These are phyloP conservation scores for Davidsoniella australis DNA, from an alignment of 2,329 filamentous ascomycete genomes.

Conservation along the genomic window DNA sequence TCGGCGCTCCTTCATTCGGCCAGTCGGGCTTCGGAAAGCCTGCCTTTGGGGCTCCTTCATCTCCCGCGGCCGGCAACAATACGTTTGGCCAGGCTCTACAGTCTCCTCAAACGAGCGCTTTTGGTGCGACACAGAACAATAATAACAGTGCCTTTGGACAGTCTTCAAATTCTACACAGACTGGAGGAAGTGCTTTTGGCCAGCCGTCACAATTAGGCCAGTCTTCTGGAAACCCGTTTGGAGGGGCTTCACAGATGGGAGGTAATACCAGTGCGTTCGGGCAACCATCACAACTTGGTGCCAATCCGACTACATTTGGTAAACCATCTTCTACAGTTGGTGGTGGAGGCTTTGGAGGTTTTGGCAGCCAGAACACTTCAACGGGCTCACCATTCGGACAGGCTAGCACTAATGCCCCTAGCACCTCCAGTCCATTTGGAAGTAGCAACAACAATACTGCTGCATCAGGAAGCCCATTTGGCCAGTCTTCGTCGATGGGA, in stretches of 20 bases:
- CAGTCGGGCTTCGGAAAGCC: slow-evolving; percentile 10
- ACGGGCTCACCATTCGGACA: slow-evolving; percentile 3
- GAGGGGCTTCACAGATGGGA: slow-evolving; percentile 21
- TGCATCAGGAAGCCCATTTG: slow-evolving; percentile 13
- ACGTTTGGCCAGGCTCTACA: slow-evolving; percentile 24
- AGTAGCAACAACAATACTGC: background rate
- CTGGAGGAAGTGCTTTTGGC: slow-evolving; percentile 20
- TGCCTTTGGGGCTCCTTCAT: slow-evolving; percentile 4
- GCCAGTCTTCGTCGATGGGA: slow-evolving; percentile 13
- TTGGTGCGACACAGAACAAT: slow-evolving; percentile 17
- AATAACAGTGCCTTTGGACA: slow-evolving; percentile 24
- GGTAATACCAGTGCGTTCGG: slow-evolving; percentile 17
- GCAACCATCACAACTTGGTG: slow-evolving; percentile 5
- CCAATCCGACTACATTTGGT: slow-evolving; percentile 13
- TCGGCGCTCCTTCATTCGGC: slow-evolving; percentile 16
- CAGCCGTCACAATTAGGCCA: slow-evolving; percentile 21
- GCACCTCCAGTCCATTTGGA: slow-evolving; percentile 1
- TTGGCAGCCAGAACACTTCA: slow-evolving; percentile 18
- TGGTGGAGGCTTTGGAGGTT: slow-evolving; percentile 16
- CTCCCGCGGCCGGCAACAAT: slow-evolving; percentile 6
- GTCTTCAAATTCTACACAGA: slow-evolving; percentile 15
- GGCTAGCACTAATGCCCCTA: background rate
- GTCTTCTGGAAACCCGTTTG: slow-evolving; percentile 19
- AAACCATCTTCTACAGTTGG: slow-evolving; percentile 9
- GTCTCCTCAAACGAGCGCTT: slow-evolving; percentile 16